Evolutionary conservation across 371 early-diverging fungal genomes (phyloP), one percentile per base, ranked within the genome.

Genomic region (Antonospora locustae): DNA sequence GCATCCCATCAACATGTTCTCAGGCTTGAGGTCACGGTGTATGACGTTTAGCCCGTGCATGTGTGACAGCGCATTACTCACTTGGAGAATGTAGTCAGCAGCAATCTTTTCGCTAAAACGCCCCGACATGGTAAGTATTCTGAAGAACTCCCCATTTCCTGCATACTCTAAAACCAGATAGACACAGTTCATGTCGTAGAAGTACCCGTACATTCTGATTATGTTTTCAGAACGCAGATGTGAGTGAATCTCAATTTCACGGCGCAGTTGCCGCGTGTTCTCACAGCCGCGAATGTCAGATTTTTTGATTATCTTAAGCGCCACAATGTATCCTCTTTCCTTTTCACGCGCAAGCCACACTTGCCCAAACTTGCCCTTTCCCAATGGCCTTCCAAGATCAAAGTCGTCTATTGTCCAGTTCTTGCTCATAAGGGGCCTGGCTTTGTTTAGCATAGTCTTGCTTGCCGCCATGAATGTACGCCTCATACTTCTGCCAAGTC

Each of bases 211-310:
- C 23, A 94, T 76, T 28, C 91, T 77, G 9, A 94, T 73, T 48
- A 94, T 89, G 73, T 93, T 81, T 2, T 83, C 81, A 71, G 91
- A 92, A 25, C 85, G 74, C 47, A 95, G 69, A 66, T 88, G 89
- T 3, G 79, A 78, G 66, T 95, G 95, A 54, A 97, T 90, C 67
- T 95, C 96, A 27, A 95, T 82, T 66, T 97, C 98, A 44, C 96
- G 77, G 24, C 88, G 65, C 7, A 91, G 75, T 71, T 91, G 91
- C 60, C 81, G 79, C 67, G 86, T 84, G 28, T 84, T 81, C 45
- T 82, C 81, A 45, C 69, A 70, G 28, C 78, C 72, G 29, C 78
- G 62, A 0, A 97, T 72, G 63, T 90, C 87, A 2, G 71, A 44
- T 70, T 93, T 94, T 47, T 79, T 77, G 29, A 95, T 60, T 7